Percentiles rank a stretch among this genome's conserved stretches.
These are phyloP conservation scores for Solanum piurae DNA, from an alignment of 257 asterid species.

Conservation along the genomic window DNA sequence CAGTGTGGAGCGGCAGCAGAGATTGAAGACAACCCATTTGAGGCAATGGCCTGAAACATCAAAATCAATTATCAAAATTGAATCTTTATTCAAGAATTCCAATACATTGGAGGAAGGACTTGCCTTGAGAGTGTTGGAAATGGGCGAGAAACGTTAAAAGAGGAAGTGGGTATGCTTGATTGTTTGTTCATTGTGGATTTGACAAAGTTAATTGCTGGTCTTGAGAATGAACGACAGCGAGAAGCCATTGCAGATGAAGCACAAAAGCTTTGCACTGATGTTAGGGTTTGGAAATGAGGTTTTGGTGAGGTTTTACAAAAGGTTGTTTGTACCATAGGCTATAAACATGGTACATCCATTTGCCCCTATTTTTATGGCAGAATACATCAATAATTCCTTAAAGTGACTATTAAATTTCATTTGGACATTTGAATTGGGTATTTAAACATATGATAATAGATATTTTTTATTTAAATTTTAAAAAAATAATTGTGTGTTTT, in stretches of 20 bases:
- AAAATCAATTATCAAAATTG: not conserved
- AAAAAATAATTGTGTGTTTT: no score
- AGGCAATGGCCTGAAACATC: constrained; percentile 25
- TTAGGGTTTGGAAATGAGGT: constrained; percentile 24
- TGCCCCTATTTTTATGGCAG: not conserved
- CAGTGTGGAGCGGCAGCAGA: constrained; percentile 65
- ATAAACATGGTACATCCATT: not conserved
- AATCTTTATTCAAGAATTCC: not conserved
- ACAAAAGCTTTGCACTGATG: not conserved
- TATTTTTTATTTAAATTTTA: no score
- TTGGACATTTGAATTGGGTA: not conserved
- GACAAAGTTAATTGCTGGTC: constrained; percentile 54
- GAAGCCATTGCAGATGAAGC: constrained; percentile 32
- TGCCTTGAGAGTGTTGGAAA: constrained; percentile 25
- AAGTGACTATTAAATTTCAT: not conserved
- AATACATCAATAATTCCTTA: no score
- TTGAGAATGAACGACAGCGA: constrained; percentile 60
- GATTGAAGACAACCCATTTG: constrained; percentile 68
- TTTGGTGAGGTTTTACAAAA: constrained; percentile 17
- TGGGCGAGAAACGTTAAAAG: constrained; percentile 7
- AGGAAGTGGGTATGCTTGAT: constrained; percentile 7
- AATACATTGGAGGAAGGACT: not conserved
- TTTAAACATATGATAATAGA: no score
- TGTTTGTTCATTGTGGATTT: constrained; percentile 45
- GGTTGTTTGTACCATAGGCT: not conserved